Percentiles rank a stretch among this genome's conserved stretches.
These are phyloP conservation scores for Fusarium papillatum DNA, from an alignment of 2,329 filamentous ascomycete genomes.

Conservation along the genomic window DNA sequence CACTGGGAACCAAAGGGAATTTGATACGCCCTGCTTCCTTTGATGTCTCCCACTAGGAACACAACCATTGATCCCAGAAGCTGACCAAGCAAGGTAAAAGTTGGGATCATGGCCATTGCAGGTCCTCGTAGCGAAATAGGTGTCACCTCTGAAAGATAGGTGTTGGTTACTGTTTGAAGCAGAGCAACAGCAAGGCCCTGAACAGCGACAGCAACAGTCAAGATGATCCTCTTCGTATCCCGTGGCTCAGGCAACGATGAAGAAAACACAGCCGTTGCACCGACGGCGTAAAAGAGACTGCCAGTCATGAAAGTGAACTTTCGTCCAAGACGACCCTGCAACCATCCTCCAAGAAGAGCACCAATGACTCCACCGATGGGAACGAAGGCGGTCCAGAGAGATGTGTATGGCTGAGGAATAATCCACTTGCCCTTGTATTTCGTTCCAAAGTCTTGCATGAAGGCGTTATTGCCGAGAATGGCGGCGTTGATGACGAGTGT, in stretches of 20 bases:
- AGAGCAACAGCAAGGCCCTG: neutral
- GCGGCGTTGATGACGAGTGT: neutral
- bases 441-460: neutral
- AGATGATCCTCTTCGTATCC: neutral
- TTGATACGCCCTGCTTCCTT: neutral
- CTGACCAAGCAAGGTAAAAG: slow-evolving; percentile 1
- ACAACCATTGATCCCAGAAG: slow-evolving; percentile 1
- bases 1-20: slow-evolving; percentile 10
- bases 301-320: neutral
- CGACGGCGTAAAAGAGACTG: neutral
- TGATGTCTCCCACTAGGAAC: neutral
- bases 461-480: neutral
- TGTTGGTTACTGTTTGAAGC: neutral
- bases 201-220: neutral
- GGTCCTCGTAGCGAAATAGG: slow-evolving; percentile 1
- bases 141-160: slow-evolving; percentile 7
- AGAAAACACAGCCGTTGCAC: neutral
- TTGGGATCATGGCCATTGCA: slow-evolving; percentile 1
- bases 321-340: slow-evolving; percentile 14
- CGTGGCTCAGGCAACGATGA: neutral
- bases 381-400: slow-evolving; percentile 8
- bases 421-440: neutral
- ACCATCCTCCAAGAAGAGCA: slow-evolving; percentile 3
- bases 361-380: slow-evolving; percentile 3
- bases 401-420: slow-evolving; percentile 1